phyloP scores from a whole-genome alignment of 2,329 filamentous ascomycete species.

The Furcasterigmium sp. region DNA sequence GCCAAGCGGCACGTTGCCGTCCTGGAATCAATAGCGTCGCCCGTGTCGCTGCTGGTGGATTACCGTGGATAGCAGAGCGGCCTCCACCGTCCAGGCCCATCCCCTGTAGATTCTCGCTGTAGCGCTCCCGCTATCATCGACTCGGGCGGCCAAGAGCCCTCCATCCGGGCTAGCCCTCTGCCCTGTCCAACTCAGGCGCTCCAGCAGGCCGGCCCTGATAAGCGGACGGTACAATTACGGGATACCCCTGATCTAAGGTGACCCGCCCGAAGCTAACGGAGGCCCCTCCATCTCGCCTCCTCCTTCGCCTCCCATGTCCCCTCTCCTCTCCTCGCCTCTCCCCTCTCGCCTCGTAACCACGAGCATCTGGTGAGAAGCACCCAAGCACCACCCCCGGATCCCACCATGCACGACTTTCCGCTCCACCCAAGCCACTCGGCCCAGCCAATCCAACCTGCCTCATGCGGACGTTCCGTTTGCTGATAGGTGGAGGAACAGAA shows the following conservation, averaged over 20 bases:
- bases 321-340: not conserved
- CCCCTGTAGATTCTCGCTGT: too few species aligned
- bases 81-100: not conserved
- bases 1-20: conserved; percentile 6
- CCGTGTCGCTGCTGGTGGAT: not conserved
- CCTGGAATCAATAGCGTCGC: conserved; percentile 3
- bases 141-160: too few species aligned
- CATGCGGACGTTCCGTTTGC: conserved; percentile 17
- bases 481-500: conserved; percentile 20
- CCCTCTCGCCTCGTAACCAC: not conserved
- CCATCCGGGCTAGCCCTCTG: too few species aligned
- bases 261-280: not conserved
- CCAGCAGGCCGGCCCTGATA: not conserved
- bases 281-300: not conserved
- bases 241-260: not conserved
- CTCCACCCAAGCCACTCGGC: conserved; percentile 5
- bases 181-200: too few species aligned
- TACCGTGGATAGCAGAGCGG: not conserved
- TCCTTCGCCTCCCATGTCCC: too few species aligned
- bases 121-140: too few species aligned
- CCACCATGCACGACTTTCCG: not conserved
- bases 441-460: conserved; percentile 17
- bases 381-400: not conserved
- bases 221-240: not conserved
- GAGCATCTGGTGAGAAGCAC: too few species aligned